Base-by-base conservation (phyloP, 176 grass and related monocot genomes). In the Aegilops umbellulata region DNA sequence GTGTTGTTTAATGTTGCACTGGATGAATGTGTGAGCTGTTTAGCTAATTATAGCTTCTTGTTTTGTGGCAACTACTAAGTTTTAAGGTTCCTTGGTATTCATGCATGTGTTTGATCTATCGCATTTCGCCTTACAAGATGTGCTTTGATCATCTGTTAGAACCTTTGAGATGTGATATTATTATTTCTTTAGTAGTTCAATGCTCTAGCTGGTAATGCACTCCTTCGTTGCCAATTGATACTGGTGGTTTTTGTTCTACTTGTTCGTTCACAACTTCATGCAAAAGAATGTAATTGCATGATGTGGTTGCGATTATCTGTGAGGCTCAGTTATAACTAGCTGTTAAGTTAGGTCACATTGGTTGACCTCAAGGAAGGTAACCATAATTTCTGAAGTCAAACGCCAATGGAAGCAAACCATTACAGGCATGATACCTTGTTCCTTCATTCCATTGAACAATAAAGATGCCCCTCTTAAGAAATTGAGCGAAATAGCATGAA, bases 401-500 rank as follows among this genome's bases (percentile, higher is more conserved):
- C 2, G n/a, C 13, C 23, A 16, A 74, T 3, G 13, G n/a, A 25
- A 74, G 70, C 23, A 57, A 86, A 98, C 93, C 89, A 87, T 88
- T 87, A 90, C 92, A 90, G 96, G 93, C 74, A 60, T 89, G 55
- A 98, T 95, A 51, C 96, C 93, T 74, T 86, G 84, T 90, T 89
- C 78, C 82, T 95, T 98, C 96, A 98, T 92, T 94, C 65, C 92
- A 19, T 27, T 80, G 81, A 98, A 98, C 41, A 95, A 30, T 62
- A 55, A 60, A 85, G 70, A 46, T 46, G 42, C 42, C 12, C 90
- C 72, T 93, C 95, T 98, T 84, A 71, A 86, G 11, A 44, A 66
- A 84, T 24, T 61, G 65, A 55, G 75, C 32, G 7, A 74, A 82
- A 65, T 78, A 22, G 17, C 77, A 80, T 41, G 66, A 35, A 51